Base-by-base conservation (phyloP, 768 basidiomycete species). In the Leccinellum albellum region DNA sequence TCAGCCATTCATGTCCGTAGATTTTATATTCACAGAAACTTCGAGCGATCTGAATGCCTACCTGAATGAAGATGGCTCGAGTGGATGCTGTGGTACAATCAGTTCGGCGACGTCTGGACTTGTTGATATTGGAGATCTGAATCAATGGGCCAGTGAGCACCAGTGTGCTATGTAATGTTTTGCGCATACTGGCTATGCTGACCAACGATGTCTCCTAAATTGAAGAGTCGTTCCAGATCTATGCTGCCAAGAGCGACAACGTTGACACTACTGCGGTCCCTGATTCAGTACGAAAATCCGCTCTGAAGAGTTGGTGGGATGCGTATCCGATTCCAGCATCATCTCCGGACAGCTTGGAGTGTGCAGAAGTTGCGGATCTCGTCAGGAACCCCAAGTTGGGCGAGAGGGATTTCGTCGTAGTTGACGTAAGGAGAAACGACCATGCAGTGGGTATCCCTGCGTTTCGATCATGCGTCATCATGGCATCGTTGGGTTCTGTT, bases 341-440 rank as follows among this genome's bases (percentile, higher is more conserved):
- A 1, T 63, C 72, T 2, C 71, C 73, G 6, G 21, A 29, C 29
- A 15, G 13, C 3, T 49, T 80, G 29, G 65, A 73, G 2, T 70
- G 70, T 8, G 74, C 73, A 14, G 74, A 78, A 20, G 72, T 83
- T 1, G 77, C 73, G 20, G 63, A 56, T 20, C 65, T 78, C 3
- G 53, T 70, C 37, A 58, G 46, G 53, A 62, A 61, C 7, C 42
- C 60, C 7, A 53, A 47, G n/a, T 20, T 61, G 26, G 40, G 47
- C 12, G n/a, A 52, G 23, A 29, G 61, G 9, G 65, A 70, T 17
- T 75, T 76, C 54, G 75, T 75, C 0, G 75, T 84, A 2, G 74
- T 84, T 14, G 81, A 85, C 54, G 82, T 83, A 26, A 73, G 82
- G 23, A 66, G 71, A 49, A 69, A 77, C 21, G 83, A 84, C 61